Conservation (phyloP, 345 rosid genomes). For the Noccaea bulbosa region DNA sequence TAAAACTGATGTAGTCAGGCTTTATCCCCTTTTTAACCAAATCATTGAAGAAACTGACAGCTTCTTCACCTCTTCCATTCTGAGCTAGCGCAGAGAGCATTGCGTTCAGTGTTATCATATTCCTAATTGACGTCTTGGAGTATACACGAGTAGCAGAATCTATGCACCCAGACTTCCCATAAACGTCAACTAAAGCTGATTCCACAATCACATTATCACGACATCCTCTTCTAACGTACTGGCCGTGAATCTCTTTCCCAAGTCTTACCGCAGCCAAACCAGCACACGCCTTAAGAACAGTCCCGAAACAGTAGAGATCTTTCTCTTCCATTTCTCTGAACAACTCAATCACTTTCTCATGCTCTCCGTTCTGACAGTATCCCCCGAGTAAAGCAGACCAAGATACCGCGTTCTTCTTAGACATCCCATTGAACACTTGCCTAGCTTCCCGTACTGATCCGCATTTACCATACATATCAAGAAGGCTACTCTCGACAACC, state of each 20-base stretch:
- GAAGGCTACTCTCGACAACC: conserved; percentile 76
- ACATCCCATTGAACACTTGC: conserved; percentile 70
- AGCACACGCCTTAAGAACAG: conserved; percentile 82
- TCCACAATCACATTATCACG: conserved; percentile 73
- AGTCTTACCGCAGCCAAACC: conserved; percentile 72
- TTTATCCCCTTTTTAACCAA: conserved; percentile 59
- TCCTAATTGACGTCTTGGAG: conserved; percentile 53
- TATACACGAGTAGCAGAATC: conserved; percentile 64
- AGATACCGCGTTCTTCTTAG: conserved; percentile 67
- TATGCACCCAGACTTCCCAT: conserved; percentile 83
- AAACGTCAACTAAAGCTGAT: conserved; percentile 88
- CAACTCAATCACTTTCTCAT: conserved; percentile 62
- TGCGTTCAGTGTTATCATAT: conserved; percentile 84
- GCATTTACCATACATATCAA: conserved; percentile 97
- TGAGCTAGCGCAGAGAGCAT: conserved; percentile 87
- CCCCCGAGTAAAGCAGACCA: conserved; percentile 84
- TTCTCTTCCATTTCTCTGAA: conserved; percentile 56
- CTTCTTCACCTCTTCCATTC: conserved; percentile 78
- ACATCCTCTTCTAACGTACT: conserved; percentile 77
- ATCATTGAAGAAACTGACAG: conserved; percentile 61
- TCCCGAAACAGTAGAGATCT: conserved; percentile 83
- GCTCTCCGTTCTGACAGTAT: conserved; percentile 75
- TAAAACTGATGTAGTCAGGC: conserved; percentile 79
- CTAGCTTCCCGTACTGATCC: conserved; percentile 59
- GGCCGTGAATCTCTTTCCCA: conserved; percentile 93